Evolutionary conservation across 768 basidiomycete species (phyloP).

Genomic region (Serendipita sp.): DNA sequence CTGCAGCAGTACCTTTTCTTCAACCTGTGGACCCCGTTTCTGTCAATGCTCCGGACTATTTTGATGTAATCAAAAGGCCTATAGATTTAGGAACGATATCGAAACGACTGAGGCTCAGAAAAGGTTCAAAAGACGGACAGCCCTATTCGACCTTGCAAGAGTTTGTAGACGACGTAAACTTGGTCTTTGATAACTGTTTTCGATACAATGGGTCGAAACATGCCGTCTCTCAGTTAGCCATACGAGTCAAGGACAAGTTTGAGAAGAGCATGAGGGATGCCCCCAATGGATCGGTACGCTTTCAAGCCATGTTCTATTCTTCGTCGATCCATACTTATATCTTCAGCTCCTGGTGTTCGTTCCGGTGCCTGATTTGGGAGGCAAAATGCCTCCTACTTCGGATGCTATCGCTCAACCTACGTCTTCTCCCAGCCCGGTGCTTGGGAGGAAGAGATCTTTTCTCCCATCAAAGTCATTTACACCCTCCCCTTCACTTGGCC

Average conservation of each 20-base stretch:
- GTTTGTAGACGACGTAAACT: slow-evolving; percentile 84
- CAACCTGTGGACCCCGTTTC: slow-evolving; percentile 79
- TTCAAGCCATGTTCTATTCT: neutral
- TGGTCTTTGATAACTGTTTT: slow-evolving; percentile 94
- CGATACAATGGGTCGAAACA: slow-evolving; percentile 91
- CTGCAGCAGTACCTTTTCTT: slow-evolving; percentile 49
- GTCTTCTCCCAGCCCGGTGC: slow-evolving; percentile 40
- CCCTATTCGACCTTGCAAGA: slow-evolving; percentile 93
- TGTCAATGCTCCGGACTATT: slow-evolving; percentile 52
- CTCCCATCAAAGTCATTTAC: slow-evolving; percentile 70
- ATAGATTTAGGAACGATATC: slow-evolving; percentile 94
- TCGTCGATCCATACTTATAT: neutral
- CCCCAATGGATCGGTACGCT: slow-evolving; percentile 51
- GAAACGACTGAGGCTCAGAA: slow-evolving; percentile 81
- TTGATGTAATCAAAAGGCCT: slow-evolving; percentile 71
- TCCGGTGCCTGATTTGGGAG: slow-evolving; percentile 26
- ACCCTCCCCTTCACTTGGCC: slow-evolving; percentile 42
- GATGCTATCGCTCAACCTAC: slow-evolving; percentile 39
- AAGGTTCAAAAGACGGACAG: slow-evolving; percentile 14
- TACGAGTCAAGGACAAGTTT: slow-evolving; percentile 66
- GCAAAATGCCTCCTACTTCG: slow-evolving; percentile 20
- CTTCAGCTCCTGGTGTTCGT: slow-evolving; percentile 2
- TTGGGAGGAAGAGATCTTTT: neutral
- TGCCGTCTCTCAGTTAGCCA: slow-evolving; percentile 56
- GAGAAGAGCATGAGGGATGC: slow-evolving; percentile 83